Evolutionary conservation across 2,329 filamentous ascomycete species (phyloP).

Genomic region (Aspergillus caelatus): DNA sequence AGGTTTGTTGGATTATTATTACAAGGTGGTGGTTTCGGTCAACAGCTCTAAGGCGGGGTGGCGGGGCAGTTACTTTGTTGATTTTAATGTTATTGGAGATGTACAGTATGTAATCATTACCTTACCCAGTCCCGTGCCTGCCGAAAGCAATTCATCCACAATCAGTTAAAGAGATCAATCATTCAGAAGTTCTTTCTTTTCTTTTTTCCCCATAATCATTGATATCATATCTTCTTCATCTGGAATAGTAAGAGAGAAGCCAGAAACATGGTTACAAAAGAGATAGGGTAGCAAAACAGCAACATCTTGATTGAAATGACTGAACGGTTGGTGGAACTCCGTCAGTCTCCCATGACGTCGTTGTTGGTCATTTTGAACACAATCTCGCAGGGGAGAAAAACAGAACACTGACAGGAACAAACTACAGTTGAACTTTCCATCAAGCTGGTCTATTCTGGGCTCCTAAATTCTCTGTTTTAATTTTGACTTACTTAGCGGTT

Average conservation of each 20-base stretch:
- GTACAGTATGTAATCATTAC: neutral
- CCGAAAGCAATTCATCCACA: neutral
- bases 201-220: neutral
- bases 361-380: neutral
- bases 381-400: neutral
- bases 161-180: too few relatives aligned
- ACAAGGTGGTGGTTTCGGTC: conserved; percentile 4
- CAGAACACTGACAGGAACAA: neutral
- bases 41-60: conserved; percentile 11
- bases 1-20: neutral
- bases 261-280: neutral
- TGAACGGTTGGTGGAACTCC: neutral
- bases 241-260: neutral
- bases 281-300: neutral
- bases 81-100: neutral
- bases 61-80: conserved; percentile 5
- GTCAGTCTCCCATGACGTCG: neutral
- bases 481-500: neutral
- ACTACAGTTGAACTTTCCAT: neutral
- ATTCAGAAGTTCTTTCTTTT: neutral
- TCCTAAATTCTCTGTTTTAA: neutral
- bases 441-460: neutral
- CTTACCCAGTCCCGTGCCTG: neutral
- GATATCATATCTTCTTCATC: neutral
- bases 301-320: neutral